Evolutionary conservation across 2,329 filamentous ascomycete species (phyloP), one percentile per base, ranked within the genome.

Genomic region (Thermoascus crustaceus): DNA sequence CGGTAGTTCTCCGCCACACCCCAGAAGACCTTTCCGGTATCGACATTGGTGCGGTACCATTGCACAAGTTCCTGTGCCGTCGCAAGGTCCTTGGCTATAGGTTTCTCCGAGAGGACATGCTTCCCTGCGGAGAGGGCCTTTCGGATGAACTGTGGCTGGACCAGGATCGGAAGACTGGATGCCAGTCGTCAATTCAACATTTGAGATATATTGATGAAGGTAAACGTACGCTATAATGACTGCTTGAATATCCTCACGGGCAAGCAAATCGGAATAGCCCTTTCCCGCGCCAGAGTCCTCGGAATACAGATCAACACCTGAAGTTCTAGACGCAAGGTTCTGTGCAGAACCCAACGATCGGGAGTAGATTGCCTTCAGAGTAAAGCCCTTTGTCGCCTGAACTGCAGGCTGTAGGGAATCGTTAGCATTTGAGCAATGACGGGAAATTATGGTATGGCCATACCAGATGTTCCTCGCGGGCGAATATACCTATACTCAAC

Each of bases 351-450:
- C 63, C 6, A 71, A 54, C 5, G 71, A 71, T 30, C 73, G 69
- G n/a, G 73, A 77, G 55, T 75, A 78, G 41, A 77, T 63, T 11
- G 75, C 75, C 50, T 71, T 74, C 21, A 78, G 57, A 3, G 53
- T 47, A 7, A 77, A 56, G 21, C 50, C 48, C 17, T 58, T 43
- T 14, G 65, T 60, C 11, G 63, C 64, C 46, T 66, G 57, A 18
- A 78, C 61, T 2, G 72, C 72, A 2, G 74, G 73, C 66, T 71
- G 38, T 34, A 32, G 23, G 9, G 23, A 38, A 39, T 35, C 17
- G 32, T 16, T 11, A 17, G n/a, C 10, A 11, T 10, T 26, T 20
- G 3, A 25, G 5, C 18, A 7, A 34, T 21, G n/a, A 26, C 22
- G 11, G 11, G 13, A 22, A n/a, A 30, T 21, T 8, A 11, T 3